Percentiles rank a stretch among this genome's conserved stretches.
phyloP scores from a whole-genome alignment of 768 basidiomycete species.

The Obba rivulosa region DNA sequence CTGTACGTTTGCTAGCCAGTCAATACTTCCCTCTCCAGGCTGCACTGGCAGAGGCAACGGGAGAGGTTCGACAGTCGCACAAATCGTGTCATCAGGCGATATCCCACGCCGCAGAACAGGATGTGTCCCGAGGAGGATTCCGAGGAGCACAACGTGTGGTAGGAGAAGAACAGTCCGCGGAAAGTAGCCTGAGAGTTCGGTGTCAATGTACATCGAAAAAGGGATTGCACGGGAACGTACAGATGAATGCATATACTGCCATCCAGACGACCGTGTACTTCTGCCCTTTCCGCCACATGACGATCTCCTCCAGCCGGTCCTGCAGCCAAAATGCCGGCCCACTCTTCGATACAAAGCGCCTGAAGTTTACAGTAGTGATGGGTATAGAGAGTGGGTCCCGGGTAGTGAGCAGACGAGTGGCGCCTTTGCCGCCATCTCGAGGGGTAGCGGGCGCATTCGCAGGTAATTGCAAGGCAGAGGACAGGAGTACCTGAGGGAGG shows the following conservation, averaged over 20 bases:
- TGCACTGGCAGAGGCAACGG: constrained; percentile 31
- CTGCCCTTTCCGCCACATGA: constrained; percentile 80
- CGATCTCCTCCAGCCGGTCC: constrained; percentile 79
- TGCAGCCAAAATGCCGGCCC: constrained; percentile 88
- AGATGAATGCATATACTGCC: constrained; percentile 70
- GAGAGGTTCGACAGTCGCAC: neutral
- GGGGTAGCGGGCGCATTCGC: constrained; percentile 16
- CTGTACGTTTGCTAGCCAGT: constrained; percentile 86
- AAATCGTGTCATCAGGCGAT: constrained; percentile 2
- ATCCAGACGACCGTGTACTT: constrained; percentile 71
- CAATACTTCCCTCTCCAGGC: constrained; percentile 57
- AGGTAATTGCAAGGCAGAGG: constrained; percentile 14
- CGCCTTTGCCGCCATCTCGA: constrained; percentile 16
- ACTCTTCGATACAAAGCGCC: constrained; percentile 68
- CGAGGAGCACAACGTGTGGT: constrained; percentile 58
- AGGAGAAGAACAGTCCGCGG: constrained; percentile 67
- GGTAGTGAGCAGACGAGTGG: constrained; percentile 43
- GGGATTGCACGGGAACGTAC: constrained; percentile 35
- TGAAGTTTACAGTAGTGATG: constrained; percentile 74
- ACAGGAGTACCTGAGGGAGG: constrained; percentile 34
- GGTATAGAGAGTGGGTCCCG: constrained; percentile 72
- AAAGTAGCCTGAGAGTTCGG: constrained; percentile 54
- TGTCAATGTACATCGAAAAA: neutral
- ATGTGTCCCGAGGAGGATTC: constrained; percentile 62
- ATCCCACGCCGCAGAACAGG: constrained; percentile 31